Evolutionary conservation across 768 basidiomycete genomes (phyloP), one percentile per base, ranked within the genome.

Genomic region (Cubamyces sp.): DNA sequence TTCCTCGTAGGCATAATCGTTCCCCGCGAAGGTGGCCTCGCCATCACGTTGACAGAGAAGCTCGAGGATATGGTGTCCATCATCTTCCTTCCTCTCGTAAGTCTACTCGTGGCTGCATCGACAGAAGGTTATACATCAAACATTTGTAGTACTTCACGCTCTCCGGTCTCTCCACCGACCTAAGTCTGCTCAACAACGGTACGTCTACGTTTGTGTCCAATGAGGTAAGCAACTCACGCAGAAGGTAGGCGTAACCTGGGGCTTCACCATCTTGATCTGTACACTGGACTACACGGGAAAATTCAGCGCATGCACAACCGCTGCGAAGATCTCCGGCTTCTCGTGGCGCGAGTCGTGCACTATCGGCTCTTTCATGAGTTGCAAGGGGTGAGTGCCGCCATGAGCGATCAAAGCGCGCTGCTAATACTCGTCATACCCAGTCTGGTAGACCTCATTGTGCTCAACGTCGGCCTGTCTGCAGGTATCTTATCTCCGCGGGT

Each of bases 291-390:
- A 94, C 73, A 68, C 79, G 37, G 85, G 90, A 62, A 97, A 97
- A 74, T 95, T 95, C 73, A 46, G 84, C 16, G 83, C 88, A 2
- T 93, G 91, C 69, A 83, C 81, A 5, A 66, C 72, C 8, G 78
- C 86, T 0, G 91, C 93, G 5, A 81, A 79, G 62, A 52, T 75
- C 1, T 77, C 77, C 43, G 89, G 89, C 0, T 96, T 91, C 77
- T 84, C 79, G 43, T 79, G 76, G 74, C 81, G 94, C n/a, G 94
- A 96, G 74, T 78, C 87, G 1, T 85, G 86, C 23, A 92, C 94
- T 5, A 88, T 96, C 60, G 94, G 94, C 3, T 82, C 87, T 52
- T 75, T 97, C 25, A 97, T 97, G 94, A 86, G 85, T 73, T 94
- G 92, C 78, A 92, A 96, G 76, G 92, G 92, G 88, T 89, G 61